Conservation (phyloP, 2,329 filamentous ascomycete species). For the Verticillium albo-atrum region DNA sequence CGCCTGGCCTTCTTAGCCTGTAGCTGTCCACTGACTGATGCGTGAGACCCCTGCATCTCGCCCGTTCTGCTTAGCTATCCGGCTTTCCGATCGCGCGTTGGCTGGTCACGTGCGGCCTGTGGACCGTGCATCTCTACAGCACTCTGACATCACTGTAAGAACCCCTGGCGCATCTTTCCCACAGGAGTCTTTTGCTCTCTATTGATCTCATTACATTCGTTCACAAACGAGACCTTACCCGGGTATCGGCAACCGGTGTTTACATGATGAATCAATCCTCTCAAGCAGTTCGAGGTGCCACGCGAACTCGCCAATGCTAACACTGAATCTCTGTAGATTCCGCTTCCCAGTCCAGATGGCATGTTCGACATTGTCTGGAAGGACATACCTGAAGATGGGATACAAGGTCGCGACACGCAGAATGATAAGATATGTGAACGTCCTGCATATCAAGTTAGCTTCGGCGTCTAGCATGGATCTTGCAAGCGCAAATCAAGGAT, state of each 20-base stretch:
- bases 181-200: too few species aligned
- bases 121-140: not conserved
- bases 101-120: not conserved
- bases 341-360: conserved; percentile 13
- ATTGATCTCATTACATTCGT: not conserved
- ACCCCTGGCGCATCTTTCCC: too few species aligned
- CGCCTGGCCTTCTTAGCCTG: not conserved
- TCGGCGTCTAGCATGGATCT: too few species aligned
- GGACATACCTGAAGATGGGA: conserved; percentile 8
- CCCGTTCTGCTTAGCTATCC: not conserved
- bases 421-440: conserved; percentile 19
- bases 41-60: not conserved
- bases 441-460: conserved; percentile 8
- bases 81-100: too few species aligned
- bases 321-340: conserved; percentile 15
- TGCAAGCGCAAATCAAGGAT: not conserved
- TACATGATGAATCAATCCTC: conserved; percentile 5
- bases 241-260: too few species aligned
- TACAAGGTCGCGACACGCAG: conserved; percentile 14
- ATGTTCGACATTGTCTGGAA: conserved; percentile 14
- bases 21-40: not conserved
- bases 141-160: not conserved
- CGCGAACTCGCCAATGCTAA: conserved; percentile 14
- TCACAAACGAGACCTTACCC: too few species aligned
- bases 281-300: conserved; percentile 16